Base-by-base conservation (phyloP, 208 protist genomes). In the Willaertia magna region DNA sequence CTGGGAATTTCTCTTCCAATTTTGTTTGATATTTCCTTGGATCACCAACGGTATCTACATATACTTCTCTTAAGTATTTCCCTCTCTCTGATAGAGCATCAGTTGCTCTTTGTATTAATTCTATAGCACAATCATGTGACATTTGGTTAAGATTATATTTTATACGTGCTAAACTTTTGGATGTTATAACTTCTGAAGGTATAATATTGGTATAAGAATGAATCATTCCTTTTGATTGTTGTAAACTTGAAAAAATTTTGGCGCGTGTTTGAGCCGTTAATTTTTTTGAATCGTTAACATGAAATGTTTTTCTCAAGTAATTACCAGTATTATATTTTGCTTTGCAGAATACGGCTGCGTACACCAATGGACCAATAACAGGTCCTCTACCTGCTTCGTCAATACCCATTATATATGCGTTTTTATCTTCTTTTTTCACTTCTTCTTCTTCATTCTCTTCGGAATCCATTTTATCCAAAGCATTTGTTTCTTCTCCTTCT, bases 311-410 rank as follows among this genome's bases (percentile, higher is more conserved):
- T 34, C 93, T 86, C 0, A 96, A 86, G 44, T 87, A 85, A 83
- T 95, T 90, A 88, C 34, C 55, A 67, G 55, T 67, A 67, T 96
- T 91, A 82, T 95, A 91, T 20, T 88, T 90, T 1, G 94, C 86
- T 18, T 92, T 86, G 51, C 93, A 90, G 43, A 94, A 91, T 12
- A 93, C 91, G 40, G 92, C 92, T n/a, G 91, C 91, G 90, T 98
- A 98, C 18, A 98, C 94, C 94, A 98, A 97, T 11, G 95, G 94
- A 30, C 96, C 96, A 30, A 97, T 85, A 4, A 97, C 94, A 79
- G 96, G 94, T 12, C 96, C 96, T 86, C 96, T 91, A 3, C 96
- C 96, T 14, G 96, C 96, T 90, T 98, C 96, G 84, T 97, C 96
- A 59, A 98, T 97, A 44, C 96, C 96, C 14, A 97, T 86, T 7